These are phyloP conservation scores for Geotrichum histeridarum DNA, from an alignment of 1,139 yeast genomes.

Conservation along the genomic window DNA sequence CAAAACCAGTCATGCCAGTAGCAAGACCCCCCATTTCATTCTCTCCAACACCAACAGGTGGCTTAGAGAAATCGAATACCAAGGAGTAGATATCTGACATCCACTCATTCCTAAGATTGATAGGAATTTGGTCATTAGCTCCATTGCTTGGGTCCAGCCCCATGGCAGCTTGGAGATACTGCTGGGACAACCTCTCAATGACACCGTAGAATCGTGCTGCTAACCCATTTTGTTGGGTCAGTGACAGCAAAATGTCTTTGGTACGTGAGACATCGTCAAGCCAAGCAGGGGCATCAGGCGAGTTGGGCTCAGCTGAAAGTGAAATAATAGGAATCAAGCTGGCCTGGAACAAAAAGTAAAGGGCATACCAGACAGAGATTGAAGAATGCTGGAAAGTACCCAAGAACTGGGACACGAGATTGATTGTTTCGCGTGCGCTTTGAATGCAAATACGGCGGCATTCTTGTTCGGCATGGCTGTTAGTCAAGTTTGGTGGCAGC, in stretches of 20 bases:
- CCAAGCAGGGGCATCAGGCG: constrained; percentile 46
- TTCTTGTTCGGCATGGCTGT: constrained; percentile 44
- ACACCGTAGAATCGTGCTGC: constrained; percentile 49
- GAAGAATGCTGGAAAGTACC: constrained; percentile 42
- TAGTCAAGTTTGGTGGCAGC: neutral
- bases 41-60: constrained; percentile 1
- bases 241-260: constrained; percentile 39
- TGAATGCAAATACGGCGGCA: constrained; percentile 50
- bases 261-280: constrained; percentile 46
- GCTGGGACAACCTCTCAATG: constrained; percentile 43
- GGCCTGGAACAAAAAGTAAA: constrained; percentile 59
- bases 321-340: constrained; percentile 54
- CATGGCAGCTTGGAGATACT: constrained; percentile 21
- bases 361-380: constrained; percentile 57
- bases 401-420: constrained; percentile 47
- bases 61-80: constrained; percentile 25
- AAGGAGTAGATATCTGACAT: constrained; percentile 34
- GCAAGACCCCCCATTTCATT: neutral
- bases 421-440: constrained; percentile 51
- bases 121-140: neutral
- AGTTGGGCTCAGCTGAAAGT: constrained; percentile 46
- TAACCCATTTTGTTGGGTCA: constrained; percentile 45
- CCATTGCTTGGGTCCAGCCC: neutral
- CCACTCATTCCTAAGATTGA: constrained; percentile 22
- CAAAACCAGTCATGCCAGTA: constrained; percentile 2